Conservation (phyloP, 805 yeast species). For the Saccharomycopsis selenospora region DNA sequence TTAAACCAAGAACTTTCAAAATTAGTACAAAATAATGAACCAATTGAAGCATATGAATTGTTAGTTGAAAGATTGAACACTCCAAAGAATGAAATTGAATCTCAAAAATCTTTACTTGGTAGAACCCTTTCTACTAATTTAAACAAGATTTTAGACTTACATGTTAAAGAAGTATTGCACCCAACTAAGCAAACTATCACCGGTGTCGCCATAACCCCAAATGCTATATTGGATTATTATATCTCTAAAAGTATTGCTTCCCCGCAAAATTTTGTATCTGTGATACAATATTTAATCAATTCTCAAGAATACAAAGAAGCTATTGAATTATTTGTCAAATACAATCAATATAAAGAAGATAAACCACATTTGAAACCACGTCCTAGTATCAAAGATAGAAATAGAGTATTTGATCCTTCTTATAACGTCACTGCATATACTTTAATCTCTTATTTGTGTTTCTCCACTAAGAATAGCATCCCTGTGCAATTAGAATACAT, state of each 20-base stretch:
- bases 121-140: background rate
- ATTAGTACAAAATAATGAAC: too few relatives aligned
- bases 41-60: too few relatives aligned
- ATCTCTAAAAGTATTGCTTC: conserved; percentile 5
- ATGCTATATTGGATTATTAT: conserved; percentile 6
- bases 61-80: too few relatives aligned
- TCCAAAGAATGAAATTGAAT: too few relatives aligned
- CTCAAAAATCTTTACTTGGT: background rate
- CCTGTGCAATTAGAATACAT: background rate
- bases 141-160: background rate
- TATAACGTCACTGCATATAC: background rate
- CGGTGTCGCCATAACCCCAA: conserved; percentile 2
- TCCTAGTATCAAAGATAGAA: background rate
- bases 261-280: conserved; percentile 5
- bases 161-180: conserved; percentile 6
- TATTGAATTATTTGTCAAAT: conserved; percentile 8
- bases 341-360: conserved; percentile 7
- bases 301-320: conserved; percentile 5
- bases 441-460: conserved; percentile 12
- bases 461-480: conserved; percentile 4
- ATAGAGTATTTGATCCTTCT: background rate
- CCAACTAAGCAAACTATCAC: background rate
- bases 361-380: background rate
- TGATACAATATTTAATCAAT: conserved; percentile 7
- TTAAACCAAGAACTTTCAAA: background rate